Base-by-base conservation (phyloP, 1,284 basidiomycete species). In the Wolfiporia cocos region DNA sequence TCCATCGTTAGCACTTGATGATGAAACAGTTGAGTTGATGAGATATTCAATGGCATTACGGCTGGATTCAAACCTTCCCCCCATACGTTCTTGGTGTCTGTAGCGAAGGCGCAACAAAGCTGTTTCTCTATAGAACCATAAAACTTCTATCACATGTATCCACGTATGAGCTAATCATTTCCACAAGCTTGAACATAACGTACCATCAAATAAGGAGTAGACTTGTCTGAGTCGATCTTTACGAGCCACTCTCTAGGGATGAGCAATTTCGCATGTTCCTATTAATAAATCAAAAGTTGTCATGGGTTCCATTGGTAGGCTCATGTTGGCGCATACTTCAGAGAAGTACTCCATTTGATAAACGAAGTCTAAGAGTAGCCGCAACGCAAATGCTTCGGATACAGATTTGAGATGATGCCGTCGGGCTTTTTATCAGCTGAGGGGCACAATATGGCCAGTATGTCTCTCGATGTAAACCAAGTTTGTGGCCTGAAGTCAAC, bases 1-100 rank as follows among this genome's bases (percentile, higher is more conserved):
- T 76, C 76, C 51, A 70, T 70, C 24, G 70, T 70, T 28, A 87
- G 57, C 1, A 73, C 84, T 86, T 44, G 15, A 19, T 17, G 20
- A 24, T 31, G 19, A 34, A 19, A 37, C 9, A 24, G 34, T 19
- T 22, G 24, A 39, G n/a, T n/a, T n/a, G 20, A 42, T 36, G 21
- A 46, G 46, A 50, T 20, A 35, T 18, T 14, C 29, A 22, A 31
- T 20, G 10, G 34, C 10, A 20, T 23, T 20, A 15, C 15, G 18
- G 17, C 12, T 14, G 34, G 33, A 47, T 12, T 34, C 41, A 19
- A 48, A 83, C 85, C 79, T 78, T 88, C 85, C n/a, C 67, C 68
- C 84, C 83, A 88, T 9, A 81, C 78, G 28, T 64, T 69, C 57
- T 75, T 83, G 5, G 82, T 87, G 59, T 88, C 85, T 14, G 86